Base-by-base conservation (phyloP, 1,284 basidiomycete species). In the Lignosus rhinocerotis region DNA sequence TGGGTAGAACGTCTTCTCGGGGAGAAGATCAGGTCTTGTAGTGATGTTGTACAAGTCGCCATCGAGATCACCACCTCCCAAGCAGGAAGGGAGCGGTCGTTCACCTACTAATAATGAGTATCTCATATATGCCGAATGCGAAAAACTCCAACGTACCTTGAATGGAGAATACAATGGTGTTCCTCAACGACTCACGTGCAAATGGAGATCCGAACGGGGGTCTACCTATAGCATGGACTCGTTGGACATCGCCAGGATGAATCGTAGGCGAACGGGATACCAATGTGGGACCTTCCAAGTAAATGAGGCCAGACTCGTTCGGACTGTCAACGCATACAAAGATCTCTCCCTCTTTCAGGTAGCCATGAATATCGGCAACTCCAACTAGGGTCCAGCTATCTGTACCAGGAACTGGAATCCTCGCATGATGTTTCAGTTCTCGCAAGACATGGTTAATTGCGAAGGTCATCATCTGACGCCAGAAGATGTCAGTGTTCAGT, bases 31-130 rank as follows among this genome's bases (percentile, higher is more conserved):
- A 6, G 51, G 47, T 36, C 68, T 55, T 32, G 67, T 68, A 1
- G 87, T 81, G 7, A 86, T 67, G 57, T 84, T 83, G 66, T 83
- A 86, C 33, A 79, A 71, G 59, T 86, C 82, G 2, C 84, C 85
- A 66, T 87, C 86, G 6, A 88, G 71, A 65, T 88, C 86, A 0
- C 87, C 86, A 16, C 87, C 86, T 14, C 86, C 86, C 0, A 88
- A 75, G 56, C 75, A 83, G 2, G 85, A 84, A 0, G 86, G 80
- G n/a, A 89, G 66, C 0, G 87, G 85, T 19, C 86, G 75, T 25
- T 69, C 53, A 8, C 86, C 87, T 88, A 36, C 25, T 25, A 30
- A n/a, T 32, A 16, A 39, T 16, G 19, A 19, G n/a, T 19, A 49
- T 56, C 9, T 12, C 10, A 4, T 21, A 2, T 12, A 10, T 7